Conservation (phyloP, 768 basidiomycete species). For the Suillus decipiens region DNA sequence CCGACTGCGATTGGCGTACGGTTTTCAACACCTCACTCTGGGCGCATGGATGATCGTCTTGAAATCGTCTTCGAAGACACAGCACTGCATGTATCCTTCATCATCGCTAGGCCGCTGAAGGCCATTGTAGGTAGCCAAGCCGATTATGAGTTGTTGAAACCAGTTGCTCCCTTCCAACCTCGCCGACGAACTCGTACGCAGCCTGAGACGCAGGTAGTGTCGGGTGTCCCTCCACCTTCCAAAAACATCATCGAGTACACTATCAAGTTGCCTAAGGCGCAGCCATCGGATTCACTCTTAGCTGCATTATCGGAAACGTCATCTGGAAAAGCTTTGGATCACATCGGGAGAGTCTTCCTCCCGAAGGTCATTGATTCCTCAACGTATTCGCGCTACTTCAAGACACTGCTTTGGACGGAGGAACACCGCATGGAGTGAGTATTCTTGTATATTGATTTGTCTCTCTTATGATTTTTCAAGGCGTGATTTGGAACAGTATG, state of each 20-base stretch:
- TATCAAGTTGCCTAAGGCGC: slow-evolving; percentile 15
- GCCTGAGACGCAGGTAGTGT: slow-evolving; percentile 23
- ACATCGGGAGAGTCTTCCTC: slow-evolving; percentile 36
- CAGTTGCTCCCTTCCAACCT: slow-evolving; percentile 45
- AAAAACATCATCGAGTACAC: slow-evolving; percentile 16
- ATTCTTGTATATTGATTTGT: background rate
- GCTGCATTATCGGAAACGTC: slow-evolving; percentile 9
- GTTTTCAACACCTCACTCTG: slow-evolving; percentile 31
- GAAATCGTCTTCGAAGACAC: slow-evolving; percentile 48
- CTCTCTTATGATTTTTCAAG: slow-evolving; percentile 19
- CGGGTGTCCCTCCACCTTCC: slow-evolving; percentile 23
- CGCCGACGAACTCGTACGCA: slow-evolving; percentile 16
- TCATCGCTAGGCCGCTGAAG: slow-evolving; percentile 46
- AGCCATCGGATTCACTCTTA: slow-evolving; percentile 1
- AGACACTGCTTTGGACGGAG: slow-evolving; percentile 49
- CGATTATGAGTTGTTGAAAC: slow-evolving; percentile 50
- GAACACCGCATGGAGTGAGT: slow-evolving; percentile 49
- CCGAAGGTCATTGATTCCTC: slow-evolving; percentile 36
- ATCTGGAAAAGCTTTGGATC: slow-evolving; percentile 19
- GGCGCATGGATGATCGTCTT: slow-evolving; percentile 48
- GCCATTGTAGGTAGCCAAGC: slow-evolving; percentile 51
- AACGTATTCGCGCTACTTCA: slow-evolving; percentile 48
- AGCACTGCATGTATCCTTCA: slow-evolving; percentile 37
- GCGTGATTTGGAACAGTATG: slow-evolving; percentile 39
- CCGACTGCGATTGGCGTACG: slow-evolving; percentile 15